Percentiles rank a stretch among this genome's conserved stretches.
Conservation (phyloP, 192 early-diverging fungal genomes). For the Fimicolochytrium jonesii region DNA sequence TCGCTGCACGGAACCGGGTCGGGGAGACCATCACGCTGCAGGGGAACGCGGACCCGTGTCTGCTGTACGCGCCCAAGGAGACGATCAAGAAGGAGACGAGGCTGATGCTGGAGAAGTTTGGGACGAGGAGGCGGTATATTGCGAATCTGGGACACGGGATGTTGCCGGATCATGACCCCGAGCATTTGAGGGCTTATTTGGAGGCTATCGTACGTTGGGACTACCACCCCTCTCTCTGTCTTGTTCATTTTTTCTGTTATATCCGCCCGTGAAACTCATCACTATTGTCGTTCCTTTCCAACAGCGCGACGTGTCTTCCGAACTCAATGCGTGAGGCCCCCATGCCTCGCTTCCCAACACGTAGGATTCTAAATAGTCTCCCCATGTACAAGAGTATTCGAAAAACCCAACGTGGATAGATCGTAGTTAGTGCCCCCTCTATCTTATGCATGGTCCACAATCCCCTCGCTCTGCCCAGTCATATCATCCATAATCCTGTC, state of each 20-base stretch:
- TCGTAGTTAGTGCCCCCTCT: too few relatives aligned
- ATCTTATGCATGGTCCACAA: too few relatives aligned
- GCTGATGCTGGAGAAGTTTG: constrained; percentile 80
- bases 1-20: constrained; percentile 47
- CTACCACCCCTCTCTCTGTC: neutral
- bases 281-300: neutral
- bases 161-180: constrained; percentile 70
- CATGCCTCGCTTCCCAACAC: too few relatives aligned
- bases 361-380: too few relatives aligned
- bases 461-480: neutral
- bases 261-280: neutral
- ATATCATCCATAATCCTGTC: constrained; percentile 5
- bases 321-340: neutral
- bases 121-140: constrained; percentile 67
- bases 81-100: constrained; percentile 67
- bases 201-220: constrained; percentile 45
- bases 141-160: constrained; percentile 98
- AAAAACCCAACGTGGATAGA: too few relatives aligned
- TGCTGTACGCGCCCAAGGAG: constrained; percentile 73
- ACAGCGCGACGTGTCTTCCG: constrained; percentile 11
- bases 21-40: constrained; percentile 68
- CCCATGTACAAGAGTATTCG: too few relatives aligned
- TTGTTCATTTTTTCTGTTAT: neutral
- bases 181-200: constrained; percentile 44
- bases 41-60: constrained; percentile 91